These are phyloP conservation scores for Colletotrichum cereale DNA, from an alignment of 2,329 filamentous ascomycete species.

Conservation along the genomic window DNA sequence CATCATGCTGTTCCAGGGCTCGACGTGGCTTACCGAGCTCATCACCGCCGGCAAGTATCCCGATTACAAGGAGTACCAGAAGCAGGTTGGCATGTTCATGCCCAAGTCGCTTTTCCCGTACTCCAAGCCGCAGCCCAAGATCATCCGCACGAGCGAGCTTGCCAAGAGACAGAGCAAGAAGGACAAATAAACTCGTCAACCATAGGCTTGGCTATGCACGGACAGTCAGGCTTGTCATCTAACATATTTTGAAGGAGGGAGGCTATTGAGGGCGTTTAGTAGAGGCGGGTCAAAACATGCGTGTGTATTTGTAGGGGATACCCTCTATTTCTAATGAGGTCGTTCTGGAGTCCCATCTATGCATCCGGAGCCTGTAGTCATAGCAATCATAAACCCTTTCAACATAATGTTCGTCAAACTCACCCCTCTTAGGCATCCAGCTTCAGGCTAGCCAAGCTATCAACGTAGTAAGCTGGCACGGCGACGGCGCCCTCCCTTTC, in stretches of 20 bases:
- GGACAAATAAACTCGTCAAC: slow-evolving; percentile 44
- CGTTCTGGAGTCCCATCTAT: slow-evolving; percentile 19
- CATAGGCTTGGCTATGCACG: neutral
- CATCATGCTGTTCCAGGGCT: slow-evolving; percentile 87
- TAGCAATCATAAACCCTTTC: slow-evolving; percentile 16
- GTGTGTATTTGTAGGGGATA: slow-evolving; percentile 24
- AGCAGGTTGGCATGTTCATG: slow-evolving; percentile 84
- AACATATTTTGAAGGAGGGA: neutral
- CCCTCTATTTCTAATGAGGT: slow-evolving; percentile 20
- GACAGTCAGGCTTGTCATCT: neutral
- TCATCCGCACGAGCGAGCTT: slow-evolving; percentile 65
- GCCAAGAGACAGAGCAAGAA: slow-evolving; percentile 59
- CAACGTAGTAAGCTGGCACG: slow-evolving; percentile 85
- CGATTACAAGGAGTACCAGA: slow-evolving; percentile 88
- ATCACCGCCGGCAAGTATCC: slow-evolving; percentile 87
- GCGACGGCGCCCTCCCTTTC: slow-evolving; percentile 75
- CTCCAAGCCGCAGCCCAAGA: slow-evolving; percentile 56
- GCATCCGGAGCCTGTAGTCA: slow-evolving; percentile 6
- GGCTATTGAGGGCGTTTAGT: neutral
- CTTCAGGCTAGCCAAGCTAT: slow-evolving; percentile 82
- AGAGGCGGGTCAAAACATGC: slow-evolving; percentile 19
- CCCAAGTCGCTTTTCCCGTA: slow-evolving; percentile 68
- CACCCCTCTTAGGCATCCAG: slow-evolving; percentile 39
- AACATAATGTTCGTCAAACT: neutral
- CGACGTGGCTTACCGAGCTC: slow-evolving; percentile 87